Percentiles rank a stretch among this genome's conserved stretches.
Conservation (phyloP, 805 yeast genomes). For the Suhomyces faveliae region DNA sequence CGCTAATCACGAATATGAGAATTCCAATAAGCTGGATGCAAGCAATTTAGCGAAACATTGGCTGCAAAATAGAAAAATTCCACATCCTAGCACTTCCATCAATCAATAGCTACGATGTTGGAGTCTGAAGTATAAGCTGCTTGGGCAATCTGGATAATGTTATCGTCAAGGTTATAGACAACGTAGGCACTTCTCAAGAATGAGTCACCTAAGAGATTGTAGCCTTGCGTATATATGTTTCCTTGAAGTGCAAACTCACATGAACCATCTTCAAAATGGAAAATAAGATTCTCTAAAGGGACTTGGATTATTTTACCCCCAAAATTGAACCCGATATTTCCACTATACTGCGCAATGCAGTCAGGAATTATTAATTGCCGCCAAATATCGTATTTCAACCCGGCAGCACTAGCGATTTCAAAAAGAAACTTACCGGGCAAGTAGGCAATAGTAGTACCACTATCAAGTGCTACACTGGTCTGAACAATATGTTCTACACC, state of each 20-base stretch:
- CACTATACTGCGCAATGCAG: background rate
- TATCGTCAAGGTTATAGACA: conserved; percentile 60
- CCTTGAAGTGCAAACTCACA: background rate
- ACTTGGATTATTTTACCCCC: conserved; percentile 7
- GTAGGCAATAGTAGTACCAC: conserved; percentile 7
- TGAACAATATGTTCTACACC: background rate
- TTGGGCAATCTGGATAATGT: conserved; percentile 48
- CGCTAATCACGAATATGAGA: no score
- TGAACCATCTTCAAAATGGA: background rate
- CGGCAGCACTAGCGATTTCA: background rate
- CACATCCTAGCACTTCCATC: no score
- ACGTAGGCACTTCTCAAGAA: conserved; percentile 63
- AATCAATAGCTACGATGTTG: conserved; percentile 7
- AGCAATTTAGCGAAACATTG: no score
- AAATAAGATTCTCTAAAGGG: conserved; percentile 4
- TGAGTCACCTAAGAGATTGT: conserved; percentile 56
- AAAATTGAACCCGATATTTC: conserved; percentile 3
- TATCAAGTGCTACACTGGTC: conserved; percentile 4
- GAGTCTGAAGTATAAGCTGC: conserved; percentile 20
- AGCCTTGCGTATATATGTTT: background rate
- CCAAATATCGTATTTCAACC: background rate
- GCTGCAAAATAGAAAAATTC: no score
- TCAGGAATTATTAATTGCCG: background rate
- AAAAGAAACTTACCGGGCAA: conserved; percentile 5
- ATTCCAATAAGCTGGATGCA: no score